A percentile compares a stretch with the other conserved stretches of the same genome.
These are phyloP conservation scores for Cucurbita moschata DNA, from an alignment of 306 rosid genomes.

Conservation along the genomic window DNA sequence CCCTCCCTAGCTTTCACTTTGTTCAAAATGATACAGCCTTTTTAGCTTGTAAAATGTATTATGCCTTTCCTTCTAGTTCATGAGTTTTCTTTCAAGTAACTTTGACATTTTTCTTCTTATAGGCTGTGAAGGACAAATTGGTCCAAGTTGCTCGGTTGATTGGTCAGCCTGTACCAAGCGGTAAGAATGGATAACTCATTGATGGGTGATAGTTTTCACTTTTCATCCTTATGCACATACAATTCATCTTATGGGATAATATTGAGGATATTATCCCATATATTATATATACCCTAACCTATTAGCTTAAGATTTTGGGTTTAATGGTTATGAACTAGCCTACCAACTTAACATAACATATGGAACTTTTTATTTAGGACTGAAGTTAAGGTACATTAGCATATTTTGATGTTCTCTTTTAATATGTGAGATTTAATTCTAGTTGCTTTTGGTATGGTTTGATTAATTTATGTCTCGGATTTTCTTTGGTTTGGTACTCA, in stretches of 20 bases:
- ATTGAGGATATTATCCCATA: background rate
- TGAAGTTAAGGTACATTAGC: background rate
- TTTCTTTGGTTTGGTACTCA: background rate
- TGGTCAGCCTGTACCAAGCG: slow-evolving; percentile 32
- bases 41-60: background rate
- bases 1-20: background rate
- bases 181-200: slow-evolving; percentile 25
- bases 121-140: slow-evolving; percentile 57
- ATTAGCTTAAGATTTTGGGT: background rate
- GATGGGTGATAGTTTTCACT: slow-evolving; percentile 7
- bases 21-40: background rate
- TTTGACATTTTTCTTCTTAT: slow-evolving; percentile 10
- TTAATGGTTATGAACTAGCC: background rate
- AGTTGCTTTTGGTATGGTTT: background rate
- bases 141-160: slow-evolving; percentile 60
- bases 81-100: background rate
- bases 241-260: background rate
- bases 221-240: background rate
- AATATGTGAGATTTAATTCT: background rate
- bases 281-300: background rate
- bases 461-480: background rate
- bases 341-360: background rate
- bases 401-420: background rate
- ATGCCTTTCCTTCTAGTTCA: background rate
- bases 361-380: background rate